These are phyloP conservation scores for Panicum virgatum DNA, from an alignment of 202 grass and related monocot species.

Conservation along the genomic window DNA sequence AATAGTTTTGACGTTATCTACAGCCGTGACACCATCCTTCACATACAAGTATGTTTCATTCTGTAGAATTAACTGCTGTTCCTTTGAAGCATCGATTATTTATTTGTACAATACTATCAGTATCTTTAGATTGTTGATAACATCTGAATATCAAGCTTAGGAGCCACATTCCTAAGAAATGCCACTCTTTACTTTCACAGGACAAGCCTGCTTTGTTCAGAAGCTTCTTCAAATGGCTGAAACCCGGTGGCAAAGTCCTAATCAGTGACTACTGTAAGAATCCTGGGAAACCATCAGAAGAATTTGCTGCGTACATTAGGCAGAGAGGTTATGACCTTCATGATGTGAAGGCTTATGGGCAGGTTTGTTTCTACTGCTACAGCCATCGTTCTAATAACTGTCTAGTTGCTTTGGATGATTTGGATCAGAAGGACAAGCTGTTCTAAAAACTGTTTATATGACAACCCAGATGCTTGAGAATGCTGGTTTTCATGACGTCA, in stretches of 20 bases:
- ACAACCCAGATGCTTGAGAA: constrained; percentile 72
- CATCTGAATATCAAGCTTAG: not conserved
- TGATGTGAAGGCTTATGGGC: constrained; percentile 82
- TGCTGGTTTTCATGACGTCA: constrained; percentile 75
- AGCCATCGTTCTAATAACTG: not conserved
- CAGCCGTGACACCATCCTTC: constrained; percentile 98
- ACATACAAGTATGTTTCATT: constrained; percentile 73
- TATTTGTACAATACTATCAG: not conserved
- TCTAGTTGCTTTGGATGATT: not conserved
- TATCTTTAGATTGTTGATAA: not conserved
- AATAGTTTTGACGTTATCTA: constrained; percentile 86
- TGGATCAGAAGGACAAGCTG: not conserved
- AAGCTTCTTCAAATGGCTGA: constrained; percentile 94
- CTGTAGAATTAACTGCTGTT: not conserved
- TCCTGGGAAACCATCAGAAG: constrained; percentile 69
- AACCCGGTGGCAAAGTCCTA: constrained; percentile 88
- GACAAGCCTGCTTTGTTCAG: constrained; percentile 84
- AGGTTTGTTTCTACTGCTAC: constrained; percentile 54
- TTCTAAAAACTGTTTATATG: constrained; percentile 21
- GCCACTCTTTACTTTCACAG: constrained; percentile 47
- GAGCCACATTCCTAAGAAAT: constrained; percentile 25
- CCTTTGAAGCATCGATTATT: constrained; percentile 5
- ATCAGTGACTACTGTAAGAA: constrained; percentile 96
- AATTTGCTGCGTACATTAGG: constrained; percentile 81
- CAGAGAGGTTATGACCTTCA: constrained; percentile 94